These are phyloP conservation scores for Thraustotheca clavata DNA, from an alignment of 352 stramenopile genomes.

Conservation along the genomic window DNA sequence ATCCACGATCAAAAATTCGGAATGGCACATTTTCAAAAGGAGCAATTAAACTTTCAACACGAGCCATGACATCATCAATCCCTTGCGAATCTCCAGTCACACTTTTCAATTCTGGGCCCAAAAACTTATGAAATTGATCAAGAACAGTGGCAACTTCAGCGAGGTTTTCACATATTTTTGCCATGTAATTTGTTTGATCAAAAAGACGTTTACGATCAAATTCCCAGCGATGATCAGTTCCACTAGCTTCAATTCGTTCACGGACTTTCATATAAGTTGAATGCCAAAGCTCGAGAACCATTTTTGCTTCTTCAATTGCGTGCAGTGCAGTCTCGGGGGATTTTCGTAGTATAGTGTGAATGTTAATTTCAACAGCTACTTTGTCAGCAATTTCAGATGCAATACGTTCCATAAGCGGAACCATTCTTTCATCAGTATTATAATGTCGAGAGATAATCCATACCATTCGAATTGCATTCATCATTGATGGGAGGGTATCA, in stretches of 20 bases:
- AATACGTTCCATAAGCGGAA: constrained; percentile 94
- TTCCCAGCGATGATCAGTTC: constrained; percentile 93
- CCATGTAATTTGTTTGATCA: constrained; percentile 96
- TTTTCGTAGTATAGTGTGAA: constrained; percentile 84
- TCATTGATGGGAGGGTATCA: constrained; percentile 92
- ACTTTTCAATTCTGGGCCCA: constrained; percentile 92
- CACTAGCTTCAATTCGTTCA: constrained; percentile 90
- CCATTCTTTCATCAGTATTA: constrained; percentile 96
- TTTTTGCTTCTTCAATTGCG: constrained; percentile 84
- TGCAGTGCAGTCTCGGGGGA: constrained; percentile 63
- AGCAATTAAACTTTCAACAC: constrained; percentile 74
- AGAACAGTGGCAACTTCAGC: constrained; percentile 89
- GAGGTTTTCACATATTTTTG: constrained; percentile 91
- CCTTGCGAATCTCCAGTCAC: constrained; percentile 91
- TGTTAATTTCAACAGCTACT: constrained; percentile 86
- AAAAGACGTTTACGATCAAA: constrained; percentile 94
- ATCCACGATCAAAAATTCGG: constrained; percentile 90
- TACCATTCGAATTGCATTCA: constrained; percentile 95
- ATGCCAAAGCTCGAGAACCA: constrained; percentile 90
- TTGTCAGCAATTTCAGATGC: constrained; percentile 91
- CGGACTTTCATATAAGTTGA: constrained; percentile 93
- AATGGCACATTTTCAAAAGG: constrained; percentile 87
- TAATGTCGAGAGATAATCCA: constrained; percentile 97
- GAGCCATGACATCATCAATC: constrained; percentile 91
- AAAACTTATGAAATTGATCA: constrained; percentile 94